These are phyloP conservation scores for Backusella australiensis DNA, from an alignment of 192 early-diverging fungal species.

Conservation along the genomic window DNA sequence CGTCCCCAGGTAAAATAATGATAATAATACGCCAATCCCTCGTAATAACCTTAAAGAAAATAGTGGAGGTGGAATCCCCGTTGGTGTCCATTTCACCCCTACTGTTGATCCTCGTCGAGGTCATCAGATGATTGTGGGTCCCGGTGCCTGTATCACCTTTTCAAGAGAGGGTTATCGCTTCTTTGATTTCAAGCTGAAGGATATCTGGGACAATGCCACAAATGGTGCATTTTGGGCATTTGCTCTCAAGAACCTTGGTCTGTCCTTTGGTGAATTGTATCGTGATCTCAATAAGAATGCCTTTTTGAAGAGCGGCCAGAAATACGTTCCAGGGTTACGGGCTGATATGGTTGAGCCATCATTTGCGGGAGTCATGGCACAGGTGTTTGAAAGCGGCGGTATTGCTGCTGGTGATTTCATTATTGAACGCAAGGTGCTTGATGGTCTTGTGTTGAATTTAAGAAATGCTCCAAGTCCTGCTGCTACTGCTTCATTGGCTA, in stretches of 20 bases:
- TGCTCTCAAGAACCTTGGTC: slow-evolving; percentile 24
- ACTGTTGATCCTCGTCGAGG: slow-evolving; percentile 33
- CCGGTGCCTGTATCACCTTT: slow-evolving; percentile 35
- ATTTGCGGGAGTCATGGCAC: slow-evolving; percentile 35
- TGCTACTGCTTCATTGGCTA: slow-evolving; percentile 33
- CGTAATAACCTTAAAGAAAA: too few species aligned
- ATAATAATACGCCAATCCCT: too few species aligned
- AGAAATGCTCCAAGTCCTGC: slow-evolving; percentile 38
- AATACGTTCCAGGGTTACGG: slow-evolving; percentile 19
- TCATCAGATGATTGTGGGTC: slow-evolving; percentile 33
- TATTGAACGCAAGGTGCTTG: slow-evolving; percentile 33
- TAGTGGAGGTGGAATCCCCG: slow-evolving; percentile 30
- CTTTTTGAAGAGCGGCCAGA: slow-evolving; percentile 30
- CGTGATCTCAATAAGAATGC: slow-evolving; percentile 27
- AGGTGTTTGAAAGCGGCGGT: slow-evolving; percentile 31
- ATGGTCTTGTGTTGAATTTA: slow-evolving; percentile 27
- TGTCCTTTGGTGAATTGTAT: slow-evolving; percentile 33
- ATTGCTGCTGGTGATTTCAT: slow-evolving; percentile 32
- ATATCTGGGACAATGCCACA: slow-evolving; percentile 16
- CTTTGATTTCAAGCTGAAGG: slow-evolving; percentile 20
- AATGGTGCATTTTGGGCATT: slow-evolving; percentile 31
- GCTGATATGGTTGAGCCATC: slow-evolving; percentile 34
- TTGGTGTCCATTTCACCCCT: slow-evolving; percentile 34
- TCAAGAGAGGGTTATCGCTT: slow-evolving; percentile 33
- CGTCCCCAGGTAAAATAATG: slow-evolving; percentile 18